Evolutionary conservation across 208 protist genomes (phyloP).

Genomic region (Phytomonas francai): DNA sequence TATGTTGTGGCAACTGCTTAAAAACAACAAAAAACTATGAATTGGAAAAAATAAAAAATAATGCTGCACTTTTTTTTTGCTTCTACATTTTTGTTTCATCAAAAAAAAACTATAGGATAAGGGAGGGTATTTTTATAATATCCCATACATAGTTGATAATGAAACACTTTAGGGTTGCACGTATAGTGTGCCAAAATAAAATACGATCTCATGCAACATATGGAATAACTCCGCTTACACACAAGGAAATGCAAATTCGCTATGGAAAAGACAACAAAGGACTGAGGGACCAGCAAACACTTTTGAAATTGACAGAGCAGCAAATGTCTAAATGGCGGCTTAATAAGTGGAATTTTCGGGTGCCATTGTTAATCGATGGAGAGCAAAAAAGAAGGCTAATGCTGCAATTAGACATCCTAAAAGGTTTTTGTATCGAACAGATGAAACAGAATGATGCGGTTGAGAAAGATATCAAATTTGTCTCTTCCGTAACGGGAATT

Average conservation of each 20-base stretch:
- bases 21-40: no score
- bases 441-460: constrained; percentile 32
- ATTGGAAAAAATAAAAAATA: constrained; percentile 3
- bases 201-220: constrained; percentile 49
- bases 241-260: constrained; percentile 24
- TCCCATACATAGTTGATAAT: constrained; percentile 11
- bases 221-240: constrained; percentile 29
- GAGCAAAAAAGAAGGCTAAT: constrained; percentile 44
- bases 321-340: constrained; percentile 59
- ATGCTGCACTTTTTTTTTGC: constrained; percentile 10
- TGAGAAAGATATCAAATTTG: constrained; percentile 30
- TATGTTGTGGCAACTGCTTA: neutral
- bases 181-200: constrained; percentile 4
- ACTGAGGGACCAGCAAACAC: constrained; percentile 18
- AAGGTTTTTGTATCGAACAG: constrained; percentile 37
- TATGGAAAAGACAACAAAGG: constrained; percentile 3
- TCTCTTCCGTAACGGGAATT: constrained; percentile 39
- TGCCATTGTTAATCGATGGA: constrained; percentile 38
- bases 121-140: constrained; percentile 8
- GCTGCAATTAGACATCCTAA: constrained; percentile 62
- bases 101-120: constrained; percentile 4
- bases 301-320: constrained; percentile 39
- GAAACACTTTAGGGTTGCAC: constrained; percentile 2
- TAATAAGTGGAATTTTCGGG: constrained; percentile 83
- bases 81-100: constrained; percentile 3